Percentiles rank a stretch among this genome's conserved stretches.
phyloP scores from a whole-genome alignment of 208 protist species.

The Leishmania martiniquensis region DNA sequence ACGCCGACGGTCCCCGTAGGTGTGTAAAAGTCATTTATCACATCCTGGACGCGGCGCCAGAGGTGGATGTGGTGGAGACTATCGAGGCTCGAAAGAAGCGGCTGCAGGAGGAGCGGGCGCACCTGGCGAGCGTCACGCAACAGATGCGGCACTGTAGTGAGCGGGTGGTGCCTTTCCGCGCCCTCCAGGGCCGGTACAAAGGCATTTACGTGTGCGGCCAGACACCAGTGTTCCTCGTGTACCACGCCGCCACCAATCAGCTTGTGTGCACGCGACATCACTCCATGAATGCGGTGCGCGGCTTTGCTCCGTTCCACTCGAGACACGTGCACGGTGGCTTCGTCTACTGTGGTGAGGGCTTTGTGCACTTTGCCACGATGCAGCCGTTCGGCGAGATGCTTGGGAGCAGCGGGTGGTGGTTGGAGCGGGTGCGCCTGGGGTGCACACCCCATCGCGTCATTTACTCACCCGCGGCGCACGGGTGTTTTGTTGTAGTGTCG shows the following conservation, averaged over 20 bases:
- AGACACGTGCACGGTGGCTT: slow-evolving; percentile 55
- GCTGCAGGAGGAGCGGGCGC: slow-evolving; percentile 54
- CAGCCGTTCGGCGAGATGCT: slow-evolving; percentile 54
- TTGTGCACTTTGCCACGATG: slow-evolving; percentile 80
- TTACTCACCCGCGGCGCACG: slow-evolving; percentile 69
- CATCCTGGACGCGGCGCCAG: slow-evolving; percentile 71
- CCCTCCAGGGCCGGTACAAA: slow-evolving; percentile 35
- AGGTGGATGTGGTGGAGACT: slow-evolving; percentile 75
- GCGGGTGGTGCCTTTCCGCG: slow-evolving; percentile 61
- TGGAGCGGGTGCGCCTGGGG: slow-evolving; percentile 67
- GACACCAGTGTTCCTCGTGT: slow-evolving; percentile 81
- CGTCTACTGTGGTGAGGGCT: slow-evolving; percentile 84
- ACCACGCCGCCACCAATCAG: slow-evolving; percentile 46
- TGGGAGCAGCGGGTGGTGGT: slow-evolving; percentile 59
- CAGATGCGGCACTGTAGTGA: slow-evolving; percentile 67
- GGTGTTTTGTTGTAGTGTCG: slow-evolving; percentile 81
- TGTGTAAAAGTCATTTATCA: slow-evolving; percentile 79
- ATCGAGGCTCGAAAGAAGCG: slow-evolving; percentile 77
- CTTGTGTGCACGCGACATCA: slow-evolving; percentile 74
- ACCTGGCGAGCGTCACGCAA: slow-evolving; percentile 63
- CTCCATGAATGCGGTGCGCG: slow-evolving; percentile 52
- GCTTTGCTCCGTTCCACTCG: slow-evolving; percentile 77
- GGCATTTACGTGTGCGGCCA: slow-evolving; percentile 89
- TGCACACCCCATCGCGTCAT: slow-evolving; percentile 81
- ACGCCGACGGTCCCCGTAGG: slow-evolving; percentile 50